These are phyloP conservation scores for Ustilago loliicola DNA, from an alignment of 1,284 basidiomycete genomes.

Conservation along the genomic window DNA sequence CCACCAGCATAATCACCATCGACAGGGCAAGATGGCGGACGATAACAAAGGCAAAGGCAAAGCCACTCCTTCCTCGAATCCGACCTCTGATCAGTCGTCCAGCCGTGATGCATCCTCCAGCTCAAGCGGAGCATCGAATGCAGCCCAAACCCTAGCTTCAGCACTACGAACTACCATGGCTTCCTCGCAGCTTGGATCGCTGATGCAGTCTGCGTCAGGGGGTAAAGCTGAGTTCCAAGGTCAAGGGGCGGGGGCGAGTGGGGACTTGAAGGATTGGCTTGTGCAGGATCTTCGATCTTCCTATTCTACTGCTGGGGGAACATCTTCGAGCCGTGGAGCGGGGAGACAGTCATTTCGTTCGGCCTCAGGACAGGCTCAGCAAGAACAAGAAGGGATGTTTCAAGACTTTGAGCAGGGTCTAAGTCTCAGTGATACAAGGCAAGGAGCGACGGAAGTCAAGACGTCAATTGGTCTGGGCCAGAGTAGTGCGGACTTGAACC, in stretches of 20 bases:
- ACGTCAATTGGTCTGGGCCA: not conserved
- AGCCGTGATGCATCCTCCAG: not conserved
- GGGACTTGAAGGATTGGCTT: constrained; percentile 33
- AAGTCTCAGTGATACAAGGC: not conserved
- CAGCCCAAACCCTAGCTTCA: constrained; percentile 30
- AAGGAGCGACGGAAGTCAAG: not conserved
- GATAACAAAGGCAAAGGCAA: constrained; percentile 33
- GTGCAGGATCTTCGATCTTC: constrained; percentile 26
- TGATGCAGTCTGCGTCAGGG: constrained; percentile 20
- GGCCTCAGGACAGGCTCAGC: not conserved
- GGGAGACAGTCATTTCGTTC: constrained; percentile 6
- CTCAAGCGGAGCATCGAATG: not conserved
- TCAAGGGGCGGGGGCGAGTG: not conserved
- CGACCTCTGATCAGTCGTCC: not conserved
- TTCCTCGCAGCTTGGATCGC: constrained; percentile 31
- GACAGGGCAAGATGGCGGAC: constrained; percentile 24
- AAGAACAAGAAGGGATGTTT: constrained; percentile 14
- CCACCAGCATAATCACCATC: not conserved
- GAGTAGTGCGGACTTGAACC: not conserved
- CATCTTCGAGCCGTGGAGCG: not conserved
- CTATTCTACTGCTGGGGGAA: not conserved
- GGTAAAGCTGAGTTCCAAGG: constrained; percentile 26
- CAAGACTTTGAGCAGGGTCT: constrained; percentile 24
- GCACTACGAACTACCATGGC: constrained; percentile 33
- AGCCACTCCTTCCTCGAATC: not conserved